Percentiles rank a stretch among this genome's conserved stretches.
Evolutionary conservation across 225 moss, liverwort and hornwort species (phyloP).

Genomic region (Rhytidiadelphus loreus): DNA sequence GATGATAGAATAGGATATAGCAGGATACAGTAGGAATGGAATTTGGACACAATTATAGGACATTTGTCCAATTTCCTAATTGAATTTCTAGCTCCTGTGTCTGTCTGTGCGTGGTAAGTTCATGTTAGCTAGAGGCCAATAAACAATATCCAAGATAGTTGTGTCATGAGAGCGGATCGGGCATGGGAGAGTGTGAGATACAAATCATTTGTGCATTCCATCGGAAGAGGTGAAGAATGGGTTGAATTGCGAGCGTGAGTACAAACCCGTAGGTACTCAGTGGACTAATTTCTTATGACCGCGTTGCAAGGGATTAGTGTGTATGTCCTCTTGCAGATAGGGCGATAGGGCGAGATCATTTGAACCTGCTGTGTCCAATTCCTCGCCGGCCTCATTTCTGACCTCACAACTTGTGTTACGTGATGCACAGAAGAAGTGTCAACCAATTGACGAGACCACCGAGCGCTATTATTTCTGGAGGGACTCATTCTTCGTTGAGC

Average conservation of each 20-base stretch:
- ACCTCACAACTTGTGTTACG: background rate
- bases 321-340: background rate
- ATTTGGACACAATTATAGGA: no score
- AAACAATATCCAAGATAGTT: background rate
- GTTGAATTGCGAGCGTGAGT: background rate
- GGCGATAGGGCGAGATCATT: background rate
- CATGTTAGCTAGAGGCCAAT: no score
- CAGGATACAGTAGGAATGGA: background rate
- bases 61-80: background rate
- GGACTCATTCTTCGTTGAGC: background rate
- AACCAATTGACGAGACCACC: background rate
- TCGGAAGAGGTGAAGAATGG: background rate
- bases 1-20: background rate
- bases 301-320: background rate
- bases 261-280: background rate
- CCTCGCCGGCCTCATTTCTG: background rate
- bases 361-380: background rate
- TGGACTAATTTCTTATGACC: background rate
- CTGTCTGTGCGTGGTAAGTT: background rate
- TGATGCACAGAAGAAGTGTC: background rate
- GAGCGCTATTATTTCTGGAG: background rate
- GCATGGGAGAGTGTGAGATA: background rate
- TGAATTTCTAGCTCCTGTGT: background rate
- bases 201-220: background rate
- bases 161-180: background rate